phyloP scores from a whole-genome alignment of 257 asterid genomes.

The Galeopsis tetrahit region DNA sequence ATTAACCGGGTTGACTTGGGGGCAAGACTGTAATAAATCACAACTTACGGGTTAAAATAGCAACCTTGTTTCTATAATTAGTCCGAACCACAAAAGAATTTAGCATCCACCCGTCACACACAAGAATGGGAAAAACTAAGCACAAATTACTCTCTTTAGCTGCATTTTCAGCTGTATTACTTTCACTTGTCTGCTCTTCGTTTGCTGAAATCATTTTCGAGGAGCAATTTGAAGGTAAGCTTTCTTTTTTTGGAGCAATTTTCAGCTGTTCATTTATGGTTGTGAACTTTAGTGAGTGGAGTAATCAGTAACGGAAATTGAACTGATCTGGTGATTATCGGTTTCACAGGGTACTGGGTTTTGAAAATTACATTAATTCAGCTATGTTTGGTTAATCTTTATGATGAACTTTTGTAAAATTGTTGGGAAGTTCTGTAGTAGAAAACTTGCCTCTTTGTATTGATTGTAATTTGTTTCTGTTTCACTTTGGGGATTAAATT shows the following conservation, averaged over 20 bases:
- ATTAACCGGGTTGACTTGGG: background rate
- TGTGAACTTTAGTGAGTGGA: constrained; percentile 1
- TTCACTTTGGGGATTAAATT: background rate
- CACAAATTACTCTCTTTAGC: constrained; percentile 22
- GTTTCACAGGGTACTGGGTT: constrained; percentile 14
- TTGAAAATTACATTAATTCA: background rate
- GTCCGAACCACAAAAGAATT: constrained; percentile 9
- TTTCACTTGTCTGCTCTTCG: constrained; percentile 46
- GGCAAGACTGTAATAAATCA: constrained; percentile 42
- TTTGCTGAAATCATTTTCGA: constrained; percentile 78
- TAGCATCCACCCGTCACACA: background rate
- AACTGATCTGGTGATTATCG: constrained; percentile 17
- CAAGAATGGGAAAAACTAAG: constrained; percentile 48
- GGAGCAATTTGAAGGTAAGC: constrained; percentile 86
- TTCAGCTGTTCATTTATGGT: constrained; percentile 17
- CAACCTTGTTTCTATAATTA: constrained; percentile 35
- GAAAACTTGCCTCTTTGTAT: too few species aligned
- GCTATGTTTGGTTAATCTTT: constrained; percentile 9
- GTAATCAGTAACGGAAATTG: background rate
- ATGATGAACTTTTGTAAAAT: background rate
- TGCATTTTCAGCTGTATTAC: constrained; percentile 33
- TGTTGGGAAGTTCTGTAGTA: background rate
- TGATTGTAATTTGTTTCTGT: background rate
- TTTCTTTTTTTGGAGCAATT: background rate
- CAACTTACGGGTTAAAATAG: constrained; percentile 26